These are phyloP conservation scores for Rosa chinensis DNA, from an alignment of 306 rosid species.

Conservation along the genomic window DNA sequence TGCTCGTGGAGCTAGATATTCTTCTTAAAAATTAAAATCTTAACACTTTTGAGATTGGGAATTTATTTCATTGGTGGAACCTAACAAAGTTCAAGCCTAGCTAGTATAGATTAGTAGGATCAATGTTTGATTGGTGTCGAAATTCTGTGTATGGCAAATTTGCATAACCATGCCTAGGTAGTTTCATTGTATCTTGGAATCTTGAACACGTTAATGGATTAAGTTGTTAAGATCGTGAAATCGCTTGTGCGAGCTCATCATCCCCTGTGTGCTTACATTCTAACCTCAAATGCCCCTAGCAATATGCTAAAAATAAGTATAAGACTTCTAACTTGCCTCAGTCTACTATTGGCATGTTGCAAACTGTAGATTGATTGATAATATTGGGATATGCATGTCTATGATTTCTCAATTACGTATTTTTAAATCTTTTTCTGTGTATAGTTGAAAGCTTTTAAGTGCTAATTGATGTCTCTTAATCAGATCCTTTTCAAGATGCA, in stretches of 20 bases:
- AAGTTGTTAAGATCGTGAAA: neutral
- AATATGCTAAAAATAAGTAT: neutral
- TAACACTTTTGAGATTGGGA: too few species aligned
- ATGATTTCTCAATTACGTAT: constrained; percentile 2
- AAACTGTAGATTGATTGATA: neutral
- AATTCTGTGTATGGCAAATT: neutral
- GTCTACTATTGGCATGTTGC: neutral
- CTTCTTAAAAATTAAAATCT: too few species aligned
- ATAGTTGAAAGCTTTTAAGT: neutral
- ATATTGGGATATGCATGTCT: neutral
- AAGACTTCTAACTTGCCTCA: neutral
- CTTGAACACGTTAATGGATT: neutral
- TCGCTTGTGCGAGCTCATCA: neutral
- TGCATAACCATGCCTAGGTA: neutral
- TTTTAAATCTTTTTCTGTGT: neutral
- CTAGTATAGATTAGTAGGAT: too few species aligned
- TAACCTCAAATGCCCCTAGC: neutral
- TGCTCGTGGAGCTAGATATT: neutral
- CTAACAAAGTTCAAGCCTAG: too few species aligned
- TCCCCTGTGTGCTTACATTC: neutral
- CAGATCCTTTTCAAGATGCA: neutral
- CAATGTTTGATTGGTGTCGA: neutral
- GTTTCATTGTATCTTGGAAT: neutral
- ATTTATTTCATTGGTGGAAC: too few species aligned
- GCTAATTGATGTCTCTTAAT: neutral